phyloP scores from a whole-genome alignment of 2,329 filamentous ascomycete genomes.

The Cercospora citrullina region DNA sequence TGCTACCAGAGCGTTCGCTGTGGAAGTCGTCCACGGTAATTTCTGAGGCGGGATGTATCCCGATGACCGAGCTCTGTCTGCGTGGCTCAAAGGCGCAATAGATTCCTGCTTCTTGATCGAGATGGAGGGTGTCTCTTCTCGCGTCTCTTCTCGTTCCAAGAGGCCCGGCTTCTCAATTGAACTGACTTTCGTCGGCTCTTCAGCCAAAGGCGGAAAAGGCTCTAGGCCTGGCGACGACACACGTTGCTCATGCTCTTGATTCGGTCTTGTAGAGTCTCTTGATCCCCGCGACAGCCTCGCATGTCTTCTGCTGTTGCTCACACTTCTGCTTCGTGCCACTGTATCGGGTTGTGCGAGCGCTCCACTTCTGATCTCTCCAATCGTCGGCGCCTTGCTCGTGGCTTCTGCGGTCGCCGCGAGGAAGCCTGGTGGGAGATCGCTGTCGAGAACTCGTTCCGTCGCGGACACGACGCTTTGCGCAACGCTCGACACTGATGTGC shows the following conservation, averaged over 20 bases:
- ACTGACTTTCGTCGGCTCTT: constrained; percentile 22
- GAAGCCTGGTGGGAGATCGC: constrained; percentile 28
- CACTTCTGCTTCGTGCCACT: constrained; percentile 16
- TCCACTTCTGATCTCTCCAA: constrained; percentile 45
- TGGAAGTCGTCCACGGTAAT: constrained; percentile 22
- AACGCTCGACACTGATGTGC: constrained; percentile 23
- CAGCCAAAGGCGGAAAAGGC: constrained; percentile 28
- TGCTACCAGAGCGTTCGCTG: constrained; percentile 48
- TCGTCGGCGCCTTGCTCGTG: constrained; percentile 45
- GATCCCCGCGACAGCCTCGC: constrained; percentile 18
- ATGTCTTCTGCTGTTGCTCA: constrained; percentile 24
- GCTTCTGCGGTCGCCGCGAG: constrained; percentile 46
- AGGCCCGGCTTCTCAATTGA: background rate
- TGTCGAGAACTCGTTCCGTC: constrained; percentile 21
- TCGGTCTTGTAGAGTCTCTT: constrained; percentile 1
- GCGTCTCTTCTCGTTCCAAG: background rate
- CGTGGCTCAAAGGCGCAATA: constrained; percentile 4
- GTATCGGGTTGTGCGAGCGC: constrained; percentile 22
- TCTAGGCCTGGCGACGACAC: constrained; percentile 9
- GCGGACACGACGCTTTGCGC: constrained; percentile 17
- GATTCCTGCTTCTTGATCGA: background rate
- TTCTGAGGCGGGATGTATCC: constrained; percentile 45
- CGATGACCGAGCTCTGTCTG: constrained; percentile 32
- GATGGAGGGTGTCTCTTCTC: background rate
- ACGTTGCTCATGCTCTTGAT: background rate